These are phyloP conservation scores for Nakaseomyces uthaithaninus DNA, from an alignment of 1,139 yeast species.

Conservation along the genomic window DNA sequence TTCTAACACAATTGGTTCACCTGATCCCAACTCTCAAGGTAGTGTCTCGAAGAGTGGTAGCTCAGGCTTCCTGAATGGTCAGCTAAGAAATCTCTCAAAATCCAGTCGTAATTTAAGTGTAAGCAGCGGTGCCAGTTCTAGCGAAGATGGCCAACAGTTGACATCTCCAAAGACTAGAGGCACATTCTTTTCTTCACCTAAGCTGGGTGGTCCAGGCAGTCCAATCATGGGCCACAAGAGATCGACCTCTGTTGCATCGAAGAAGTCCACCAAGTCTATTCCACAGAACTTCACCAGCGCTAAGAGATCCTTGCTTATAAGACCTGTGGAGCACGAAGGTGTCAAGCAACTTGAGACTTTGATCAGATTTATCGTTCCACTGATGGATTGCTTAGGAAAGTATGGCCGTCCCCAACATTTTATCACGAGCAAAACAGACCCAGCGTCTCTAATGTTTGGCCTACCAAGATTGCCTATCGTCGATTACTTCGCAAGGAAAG, in stretches of 20 bases:
- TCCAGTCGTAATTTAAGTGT: constrained; percentile 3
- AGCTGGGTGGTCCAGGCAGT: constrained; percentile 3
- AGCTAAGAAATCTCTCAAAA: constrained; percentile 1
- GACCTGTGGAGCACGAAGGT: constrained; percentile 29
- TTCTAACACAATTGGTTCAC: not conserved
- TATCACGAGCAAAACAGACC: constrained; percentile 19
- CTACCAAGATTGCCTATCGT: constrained; percentile 26
- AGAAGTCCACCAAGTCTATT: constrained; percentile 9
- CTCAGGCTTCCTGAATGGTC: not conserved
- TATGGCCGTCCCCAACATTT: constrained; percentile 30
- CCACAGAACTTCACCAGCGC: constrained; percentile 11
- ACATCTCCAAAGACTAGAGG: constrained; percentile 8
- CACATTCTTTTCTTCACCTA: constrained; percentile 8
- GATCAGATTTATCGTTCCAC: constrained; percentile 26
- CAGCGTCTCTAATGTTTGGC: constrained; percentile 26
- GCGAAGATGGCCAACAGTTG: constrained; percentile 1
- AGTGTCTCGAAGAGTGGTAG: constrained; percentile 5
- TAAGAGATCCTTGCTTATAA: constrained; percentile 22
- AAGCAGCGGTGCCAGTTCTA: constrained; percentile 7
- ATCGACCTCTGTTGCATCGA: constrained; percentile 9
- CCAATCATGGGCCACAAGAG: constrained; percentile 8
- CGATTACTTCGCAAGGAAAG: constrained; percentile 22
- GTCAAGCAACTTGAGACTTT: constrained; percentile 25
- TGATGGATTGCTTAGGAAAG: constrained; percentile 24
- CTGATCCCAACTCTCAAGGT: not conserved